Conservation (phyloP, 164 flowering plant species). For the Stephania cephalantha region DNA sequence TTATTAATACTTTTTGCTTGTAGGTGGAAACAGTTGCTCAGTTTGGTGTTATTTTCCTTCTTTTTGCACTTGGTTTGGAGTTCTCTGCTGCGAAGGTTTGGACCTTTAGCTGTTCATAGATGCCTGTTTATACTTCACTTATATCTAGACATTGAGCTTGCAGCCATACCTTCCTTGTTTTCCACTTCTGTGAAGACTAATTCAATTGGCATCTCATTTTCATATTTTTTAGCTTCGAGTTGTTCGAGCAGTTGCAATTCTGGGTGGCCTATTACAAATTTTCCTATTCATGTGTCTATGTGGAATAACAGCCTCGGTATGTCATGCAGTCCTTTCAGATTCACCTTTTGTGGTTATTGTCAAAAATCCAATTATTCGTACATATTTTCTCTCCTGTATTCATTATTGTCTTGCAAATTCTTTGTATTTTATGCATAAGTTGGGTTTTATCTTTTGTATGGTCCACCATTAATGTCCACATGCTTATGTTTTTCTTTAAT, state of each 20-base stretch:
- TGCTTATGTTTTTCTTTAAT: too few relatives aligned
- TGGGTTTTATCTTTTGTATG: too few relatives aligned
- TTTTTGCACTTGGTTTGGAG: constrained; percentile 94
- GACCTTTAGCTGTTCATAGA: not conserved
- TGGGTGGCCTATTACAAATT: constrained; percentile 89
- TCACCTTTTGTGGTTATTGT: not conserved
- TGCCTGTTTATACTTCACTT: not conserved
- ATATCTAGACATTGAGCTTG: not conserved
- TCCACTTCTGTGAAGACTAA: not conserved
- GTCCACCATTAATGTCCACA: too few relatives aligned
- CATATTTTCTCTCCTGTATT: not conserved
- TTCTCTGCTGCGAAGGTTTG: constrained; percentile 84
- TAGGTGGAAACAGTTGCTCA: constrained; percentile 99
- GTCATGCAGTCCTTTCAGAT: constrained; percentile 13
- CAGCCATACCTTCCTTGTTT: not conserved
- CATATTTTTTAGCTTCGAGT: constrained; percentile 69
- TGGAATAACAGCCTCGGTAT: constrained; percentile 83
- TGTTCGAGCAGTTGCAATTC: constrained; percentile 94
- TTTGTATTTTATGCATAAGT: too few relatives aligned
- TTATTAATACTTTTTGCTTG: constrained; percentile 12
- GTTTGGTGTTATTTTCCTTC: constrained; percentile 97
- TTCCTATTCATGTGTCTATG: constrained; percentile 88
- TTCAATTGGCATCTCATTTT: constrained; percentile 5
- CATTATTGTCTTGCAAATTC: not conserved
- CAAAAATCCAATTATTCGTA: not conserved